These are phyloP conservation scores for Solidago caesia DNA, from an alignment of 129 eudicot species.

Conservation along the genomic window DNA sequence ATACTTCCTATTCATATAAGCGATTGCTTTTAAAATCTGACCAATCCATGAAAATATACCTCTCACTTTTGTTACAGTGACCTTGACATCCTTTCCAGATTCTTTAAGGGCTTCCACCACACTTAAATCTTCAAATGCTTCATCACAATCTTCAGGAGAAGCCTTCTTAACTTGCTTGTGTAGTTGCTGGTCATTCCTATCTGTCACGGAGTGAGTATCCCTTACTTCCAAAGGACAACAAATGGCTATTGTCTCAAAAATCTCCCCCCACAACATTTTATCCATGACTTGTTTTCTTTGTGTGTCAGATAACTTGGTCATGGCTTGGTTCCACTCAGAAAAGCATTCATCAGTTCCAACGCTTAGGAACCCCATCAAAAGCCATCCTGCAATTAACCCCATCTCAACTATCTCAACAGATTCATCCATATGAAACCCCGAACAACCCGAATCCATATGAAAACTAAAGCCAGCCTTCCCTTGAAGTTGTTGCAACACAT, in stretches of 20 bases:
- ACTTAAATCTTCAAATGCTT: constrained; percentile 56
- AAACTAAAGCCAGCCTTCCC: constrained; percentile 22
- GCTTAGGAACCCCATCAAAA: too few relatives aligned
- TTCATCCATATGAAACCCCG: too few relatives aligned
- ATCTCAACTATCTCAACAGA: too few relatives aligned
- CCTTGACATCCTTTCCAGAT: constrained; percentile 32
- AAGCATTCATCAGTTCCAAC: too few relatives aligned
- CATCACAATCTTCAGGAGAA: constrained; percentile 62
- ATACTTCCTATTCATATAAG: constrained; percentile 60
- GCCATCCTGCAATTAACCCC: too few relatives aligned
- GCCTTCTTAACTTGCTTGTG: constrained; percentile 45
- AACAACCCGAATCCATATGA: too few relatives aligned
- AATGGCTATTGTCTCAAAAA: too few relatives aligned
- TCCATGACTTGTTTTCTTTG: too few relatives aligned
- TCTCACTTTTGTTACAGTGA: constrained; percentile 29
- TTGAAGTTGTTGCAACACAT: constrained; percentile 60
- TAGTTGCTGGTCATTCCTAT: constrained; percentile 35
- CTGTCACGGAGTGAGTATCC: constrained; percentile 40
- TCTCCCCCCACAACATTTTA: too few relatives aligned
- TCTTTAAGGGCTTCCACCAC: constrained; percentile 47
- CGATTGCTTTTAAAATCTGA: constrained; percentile 50
- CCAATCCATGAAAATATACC: constrained; percentile 41
- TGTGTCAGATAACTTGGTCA: too few relatives aligned
- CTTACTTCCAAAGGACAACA: too few relatives aligned
- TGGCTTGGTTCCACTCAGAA: too few relatives aligned